Percentiles rank a stretch among this genome's conserved stretches.
These are phyloP conservation scores for Fomitopsis palustris DNA, from an alignment of 1,284 basidiomycete species.

Conservation along the genomic window DNA sequence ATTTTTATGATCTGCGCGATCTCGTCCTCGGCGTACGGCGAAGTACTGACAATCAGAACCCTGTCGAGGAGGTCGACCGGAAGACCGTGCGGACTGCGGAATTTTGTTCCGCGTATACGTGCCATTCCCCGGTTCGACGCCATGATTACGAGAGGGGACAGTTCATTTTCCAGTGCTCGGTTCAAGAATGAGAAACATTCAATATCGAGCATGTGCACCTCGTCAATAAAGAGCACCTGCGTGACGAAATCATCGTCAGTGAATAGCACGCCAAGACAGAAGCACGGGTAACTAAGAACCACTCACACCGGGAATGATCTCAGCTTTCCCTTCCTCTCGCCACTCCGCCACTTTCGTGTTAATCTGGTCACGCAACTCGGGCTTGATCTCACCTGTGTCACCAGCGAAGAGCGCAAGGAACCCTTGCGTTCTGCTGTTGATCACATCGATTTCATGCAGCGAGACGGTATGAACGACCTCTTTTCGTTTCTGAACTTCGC, in stretches of 20 bases:
- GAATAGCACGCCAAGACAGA: neutral
- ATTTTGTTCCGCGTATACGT: conserved; percentile 92
- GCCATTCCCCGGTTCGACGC: conserved; percentile 96
- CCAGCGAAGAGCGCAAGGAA: conserved; percentile 78
- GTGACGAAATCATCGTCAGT: neutral
- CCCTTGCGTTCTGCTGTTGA: conserved; percentile 97
- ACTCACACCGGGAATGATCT: conserved; percentile 94
- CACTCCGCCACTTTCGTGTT: conserved; percentile 97
- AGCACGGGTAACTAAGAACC: conserved; percentile 1
- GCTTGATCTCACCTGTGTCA: conserved; percentile 98
- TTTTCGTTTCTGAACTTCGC: conserved; percentile 96
- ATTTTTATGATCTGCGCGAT: conserved; percentile 92
- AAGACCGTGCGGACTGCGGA: conserved; percentile 91
- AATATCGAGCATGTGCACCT: conserved; percentile 99
- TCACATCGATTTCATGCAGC: conserved; percentile 98
- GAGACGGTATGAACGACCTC: conserved; percentile 97
- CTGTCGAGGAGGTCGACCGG: conserved; percentile 94
- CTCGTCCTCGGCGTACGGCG: conserved; percentile 83
- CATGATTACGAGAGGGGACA: conserved; percentile 97
- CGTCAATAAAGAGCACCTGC: conserved; percentile 88
- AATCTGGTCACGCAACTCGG: conserved; percentile 94
- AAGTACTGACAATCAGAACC: conserved; percentile 93
- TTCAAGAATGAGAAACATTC: conserved; percentile 99
- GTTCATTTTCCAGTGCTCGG: conserved; percentile 90
- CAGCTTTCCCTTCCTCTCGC: conserved; percentile 98